Evolutionary conservation across 345 rosid genomes (phyloP), one percentile per base, ranked within the genome.

Genomic region (Citrus trifoliata): DNA sequence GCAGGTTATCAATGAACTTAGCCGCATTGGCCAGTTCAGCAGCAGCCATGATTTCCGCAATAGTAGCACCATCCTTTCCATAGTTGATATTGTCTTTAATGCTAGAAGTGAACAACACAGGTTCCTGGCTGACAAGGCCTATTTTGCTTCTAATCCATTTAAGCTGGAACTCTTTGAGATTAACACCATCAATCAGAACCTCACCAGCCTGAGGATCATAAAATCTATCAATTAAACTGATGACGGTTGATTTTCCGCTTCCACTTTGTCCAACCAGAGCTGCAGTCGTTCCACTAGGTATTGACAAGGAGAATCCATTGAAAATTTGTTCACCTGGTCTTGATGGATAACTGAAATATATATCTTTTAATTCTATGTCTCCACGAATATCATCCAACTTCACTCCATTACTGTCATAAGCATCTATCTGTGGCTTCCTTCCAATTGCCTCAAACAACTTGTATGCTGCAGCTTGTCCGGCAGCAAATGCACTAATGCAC

Each of bases 231-330:
- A 88, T 77, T 74, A 88, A 78, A 82, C 85, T 82, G 40, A 86
- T 80, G 1, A 81, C 83, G 1, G 90, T 88, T 22, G 88, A 88
- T 73, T 88, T 86, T 24, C 88, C 88, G 48, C 88, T 86, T 70
- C 90, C 90, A 79, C 88, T 88, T 48, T 85, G 81, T 16, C 90
- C 90, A 56, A 88, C 88, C 76, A 88, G 56, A 53, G 90, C 90
- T 55, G 83, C 79, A 32, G 83, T 86, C 3, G 79, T 77, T 28
- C 87, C 88, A 37, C 82, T 86, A 4, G 84, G 80, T 24, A 88
- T 86, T 5, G 71, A 84, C 22, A 86, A 84, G 7, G 83, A 86
- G 77, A 88, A 84, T 40, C 88, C 85, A 9, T 33, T 46, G 58
- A 88, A 84, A 55, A 88, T 82, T 25, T 73, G 83, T 37, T 88